phyloP scores from a whole-genome alignment of 1,139 yeast species.

The Scheffersomyces cryptocercus region DNA sequence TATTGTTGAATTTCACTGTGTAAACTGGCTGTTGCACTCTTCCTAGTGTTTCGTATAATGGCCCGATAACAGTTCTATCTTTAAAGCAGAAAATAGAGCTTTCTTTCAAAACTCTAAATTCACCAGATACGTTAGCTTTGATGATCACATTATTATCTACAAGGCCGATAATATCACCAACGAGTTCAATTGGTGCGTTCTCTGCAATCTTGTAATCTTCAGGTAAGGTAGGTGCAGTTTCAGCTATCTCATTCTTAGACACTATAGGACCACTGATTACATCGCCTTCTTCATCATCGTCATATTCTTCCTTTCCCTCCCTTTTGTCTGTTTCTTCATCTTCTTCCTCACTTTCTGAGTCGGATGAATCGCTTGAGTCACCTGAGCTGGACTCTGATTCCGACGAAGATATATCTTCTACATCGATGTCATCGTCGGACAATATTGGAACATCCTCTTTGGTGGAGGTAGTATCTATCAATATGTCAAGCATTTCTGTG shows the following conservation, averaged over 20 bases:
- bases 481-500: not conserved
- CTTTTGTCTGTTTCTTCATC: conserved; percentile 20
- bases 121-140: conserved; percentile 79
- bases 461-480: not conserved
- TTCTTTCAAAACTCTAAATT: conserved; percentile 78
- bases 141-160: conserved; percentile 76
- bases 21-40: conserved; percentile 82
- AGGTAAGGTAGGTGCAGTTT: conserved; percentile 68
- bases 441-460: conserved; percentile 12
- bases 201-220: conserved; percentile 60
- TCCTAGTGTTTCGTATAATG: conserved; percentile 88
- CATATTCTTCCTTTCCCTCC: conserved; percentile 16
- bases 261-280: conserved; percentile 59
- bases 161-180: conserved; percentile 71
- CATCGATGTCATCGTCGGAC: conserved; percentile 25
- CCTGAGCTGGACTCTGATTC: conserved; percentile 25
- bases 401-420: conserved; percentile 8
- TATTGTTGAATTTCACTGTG: conserved; percentile 64
- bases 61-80: conserved; percentile 75
- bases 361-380: conserved; percentile 13
- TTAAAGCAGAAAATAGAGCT: conserved; percentile 79
- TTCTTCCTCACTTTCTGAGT: conserved; percentile 18
- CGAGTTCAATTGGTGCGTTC: conserved; percentile 64
- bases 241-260: conserved; percentile 75
- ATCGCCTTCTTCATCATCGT: conserved; percentile 44